Evolutionary conservation across 1,284 basidiomycete genomes (phyloP), one percentile per base, ranked within the genome.

Genomic region (Puccinia coronata): DNA sequence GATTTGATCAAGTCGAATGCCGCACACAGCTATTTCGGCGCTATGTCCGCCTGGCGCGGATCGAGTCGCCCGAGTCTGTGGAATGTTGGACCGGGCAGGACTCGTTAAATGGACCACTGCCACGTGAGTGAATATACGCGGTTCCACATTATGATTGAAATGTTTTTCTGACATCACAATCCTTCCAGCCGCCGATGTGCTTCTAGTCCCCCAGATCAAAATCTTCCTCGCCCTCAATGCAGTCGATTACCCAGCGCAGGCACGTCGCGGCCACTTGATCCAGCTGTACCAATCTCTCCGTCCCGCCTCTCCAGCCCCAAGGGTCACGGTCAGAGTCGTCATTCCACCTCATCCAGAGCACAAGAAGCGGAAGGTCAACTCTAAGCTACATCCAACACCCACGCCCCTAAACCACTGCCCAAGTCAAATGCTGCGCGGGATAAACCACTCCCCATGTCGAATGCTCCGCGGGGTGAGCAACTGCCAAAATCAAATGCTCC

Each of bases 231-330:
- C 67, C 49, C 67, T 69, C 9, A 18, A 69, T 39, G 41, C 23
- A 28, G 41, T 69, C 1, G 67, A 69, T 3, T 69, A 20, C 47
- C 67, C 67, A 69, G 67, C 67, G 16, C 67, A 69, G 23, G 67
- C 41, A 39, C 47, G 41, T 8, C 67, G 67, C 11, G 41, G 67
- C 39, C 67, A 69, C 18, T 69, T 69, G 41, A 18, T 69, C 23
- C n/a, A 67, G 23, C 65, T 41, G 39, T 67, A 67, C 65, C 34
- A 39, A 39, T 11, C 14, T 23, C 2, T 47, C 41, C 8, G 49
- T 47, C 41, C 23, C 43, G 41, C 63, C 63, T 43, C n/a, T 16
- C 41, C 23, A 43, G 36, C 12, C 49, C 11, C 12, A 9, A 9
- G 12, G 12, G 23, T 51, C 8, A 14, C 20, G 4, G 49, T 51